Conservation (phyloP, 495 filamentous ascomycete genomes). For the Cercophora newfieldiana region DNA sequence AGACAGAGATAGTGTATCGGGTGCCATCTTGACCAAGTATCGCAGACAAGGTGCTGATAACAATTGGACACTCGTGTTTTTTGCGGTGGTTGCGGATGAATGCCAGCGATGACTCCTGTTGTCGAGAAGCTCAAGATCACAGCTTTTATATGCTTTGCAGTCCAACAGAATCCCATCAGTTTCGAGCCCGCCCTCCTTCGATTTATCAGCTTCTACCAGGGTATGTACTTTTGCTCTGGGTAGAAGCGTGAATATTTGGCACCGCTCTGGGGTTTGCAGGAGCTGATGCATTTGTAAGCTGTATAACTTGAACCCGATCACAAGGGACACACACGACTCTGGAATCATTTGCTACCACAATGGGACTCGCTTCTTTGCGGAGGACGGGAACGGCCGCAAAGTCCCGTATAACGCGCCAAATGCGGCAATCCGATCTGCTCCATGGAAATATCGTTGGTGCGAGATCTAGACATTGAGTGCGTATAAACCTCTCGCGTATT, state of each 20-base stretch:
- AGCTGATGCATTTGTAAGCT: neutral
- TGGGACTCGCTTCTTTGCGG: neutral
- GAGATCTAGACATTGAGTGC: no score
- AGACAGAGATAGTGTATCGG: slow-evolving; percentile 38
- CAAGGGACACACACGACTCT: neutral
- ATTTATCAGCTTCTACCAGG: neutral
- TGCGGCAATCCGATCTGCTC: neutral
- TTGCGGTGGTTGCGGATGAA: neutral
- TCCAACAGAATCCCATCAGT: no score
- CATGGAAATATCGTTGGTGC: no score
- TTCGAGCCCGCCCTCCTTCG: no score
- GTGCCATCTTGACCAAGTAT: slow-evolving; percentile 18
- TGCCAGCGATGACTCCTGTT: no score
- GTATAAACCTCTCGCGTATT: no score
- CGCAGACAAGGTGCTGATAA: no score
- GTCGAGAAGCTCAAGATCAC: no score
- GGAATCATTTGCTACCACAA: neutral
- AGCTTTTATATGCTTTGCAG: no score
- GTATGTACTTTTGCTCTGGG: neutral
- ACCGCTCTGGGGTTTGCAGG: neutral
- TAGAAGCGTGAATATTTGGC: no score
- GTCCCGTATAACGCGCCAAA: neutral
- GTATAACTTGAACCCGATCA: neutral
- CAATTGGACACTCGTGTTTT: neutral
- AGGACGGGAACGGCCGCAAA: neutral